Evolutionary conservation across 345 rosid species (phyloP).

Genomic region (Citrus glauca): DNA sequence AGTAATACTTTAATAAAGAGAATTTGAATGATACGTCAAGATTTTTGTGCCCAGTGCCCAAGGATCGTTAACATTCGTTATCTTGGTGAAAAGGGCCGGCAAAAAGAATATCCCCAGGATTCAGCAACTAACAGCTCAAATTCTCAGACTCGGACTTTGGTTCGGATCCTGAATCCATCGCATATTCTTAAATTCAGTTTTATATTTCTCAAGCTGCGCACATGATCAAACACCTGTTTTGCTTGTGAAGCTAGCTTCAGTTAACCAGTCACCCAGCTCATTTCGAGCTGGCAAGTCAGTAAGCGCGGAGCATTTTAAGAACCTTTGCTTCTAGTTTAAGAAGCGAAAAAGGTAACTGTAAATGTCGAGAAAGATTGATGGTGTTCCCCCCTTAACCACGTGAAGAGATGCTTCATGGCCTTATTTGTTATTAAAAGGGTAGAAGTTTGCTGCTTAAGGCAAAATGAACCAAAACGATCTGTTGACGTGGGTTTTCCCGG

Average conservation of each 20-base stretch:
- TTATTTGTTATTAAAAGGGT: neutral
- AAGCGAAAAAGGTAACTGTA: neutral
- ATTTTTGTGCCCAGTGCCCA: too few relatives aligned
- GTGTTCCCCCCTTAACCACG: neutral
- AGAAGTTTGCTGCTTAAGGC: neutral
- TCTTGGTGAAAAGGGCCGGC: neutral
- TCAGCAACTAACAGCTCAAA: neutral
- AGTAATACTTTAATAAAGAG: too few relatives aligned
- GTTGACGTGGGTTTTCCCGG: too few relatives aligned
- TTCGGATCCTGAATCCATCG: too few relatives aligned
- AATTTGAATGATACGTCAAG: too few relatives aligned
- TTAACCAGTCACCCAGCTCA: neutral
- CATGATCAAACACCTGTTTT: neutral
- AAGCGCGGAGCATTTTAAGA: neutral
- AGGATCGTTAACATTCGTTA: too few relatives aligned
- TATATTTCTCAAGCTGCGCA: neutral
- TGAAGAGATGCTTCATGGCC: too few relatives aligned
- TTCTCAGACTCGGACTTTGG: too few relatives aligned
- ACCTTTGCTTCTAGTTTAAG: neutral
- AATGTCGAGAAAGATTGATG: neutral
- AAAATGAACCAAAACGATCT: too few relatives aligned
- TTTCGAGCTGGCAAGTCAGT: neutral
- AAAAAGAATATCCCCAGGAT: neutral
- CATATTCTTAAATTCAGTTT: too few relatives aligned
- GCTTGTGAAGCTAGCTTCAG: neutral